These are phyloP conservation scores for Alternaria solani DNA, from an alignment of 2,329 filamentous ascomycete species.

Conservation along the genomic window DNA sequence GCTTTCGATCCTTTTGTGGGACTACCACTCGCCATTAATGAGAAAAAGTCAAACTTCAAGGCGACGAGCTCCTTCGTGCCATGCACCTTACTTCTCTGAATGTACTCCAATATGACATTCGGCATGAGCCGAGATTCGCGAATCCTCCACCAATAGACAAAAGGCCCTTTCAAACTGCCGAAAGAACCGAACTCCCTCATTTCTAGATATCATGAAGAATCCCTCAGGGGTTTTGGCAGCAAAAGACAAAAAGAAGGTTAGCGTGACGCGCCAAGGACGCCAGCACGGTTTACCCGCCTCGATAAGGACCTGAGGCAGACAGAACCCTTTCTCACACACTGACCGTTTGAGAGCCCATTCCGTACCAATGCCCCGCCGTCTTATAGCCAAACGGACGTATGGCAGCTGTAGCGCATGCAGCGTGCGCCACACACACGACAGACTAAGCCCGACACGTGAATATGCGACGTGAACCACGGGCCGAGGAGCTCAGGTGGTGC, in stretches of 20 bases:
- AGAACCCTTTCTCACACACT: conserved; percentile 1
- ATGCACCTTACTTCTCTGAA: background rate
- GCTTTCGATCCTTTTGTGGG: background rate
- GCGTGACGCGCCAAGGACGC: background rate
- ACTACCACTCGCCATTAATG: background rate
- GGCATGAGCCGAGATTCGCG: background rate
- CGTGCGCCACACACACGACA: background rate
- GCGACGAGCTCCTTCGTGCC: background rate
- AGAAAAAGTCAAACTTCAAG: background rate
- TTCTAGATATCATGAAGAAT: background rate
- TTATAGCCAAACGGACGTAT: background rate
- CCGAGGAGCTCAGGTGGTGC: background rate
- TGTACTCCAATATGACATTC: background rate
- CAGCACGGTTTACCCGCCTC: background rate
- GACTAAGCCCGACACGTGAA: background rate
- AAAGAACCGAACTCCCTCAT: background rate
- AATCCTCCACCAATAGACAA: background rate
- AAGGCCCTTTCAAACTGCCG: conserved; percentile 3
- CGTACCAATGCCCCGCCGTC: conserved; percentile 1
- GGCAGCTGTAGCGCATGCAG: conserved; percentile 9
- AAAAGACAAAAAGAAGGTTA: background rate
- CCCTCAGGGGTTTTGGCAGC: background rate
- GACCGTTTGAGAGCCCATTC: background rate
- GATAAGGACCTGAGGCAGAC: conserved; percentile 5
- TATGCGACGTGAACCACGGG: conserved; percentile 5